Percentiles rank a stretch among this genome's conserved stretches.
These are phyloP conservation scores for Mycena haematopus DNA, from an alignment of 768 basidiomycete genomes.

Conservation along the genomic window DNA sequence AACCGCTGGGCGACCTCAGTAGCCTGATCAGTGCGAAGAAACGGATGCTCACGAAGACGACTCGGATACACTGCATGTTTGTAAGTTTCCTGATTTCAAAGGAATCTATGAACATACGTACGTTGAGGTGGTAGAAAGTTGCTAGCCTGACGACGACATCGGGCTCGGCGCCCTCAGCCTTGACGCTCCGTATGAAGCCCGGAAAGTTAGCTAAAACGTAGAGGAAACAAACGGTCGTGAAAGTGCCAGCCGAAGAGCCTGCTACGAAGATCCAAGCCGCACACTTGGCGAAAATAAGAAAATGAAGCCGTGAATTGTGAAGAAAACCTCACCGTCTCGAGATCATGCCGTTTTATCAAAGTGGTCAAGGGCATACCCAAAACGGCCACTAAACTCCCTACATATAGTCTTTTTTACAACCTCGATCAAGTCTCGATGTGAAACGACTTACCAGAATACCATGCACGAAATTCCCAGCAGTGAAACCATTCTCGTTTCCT, in stretches of 20 bases:
- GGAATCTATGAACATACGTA: slow-evolving; percentile 52
- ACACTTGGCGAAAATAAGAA: slow-evolving; percentile 48
- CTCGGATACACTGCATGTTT: slow-evolving; percentile 61
- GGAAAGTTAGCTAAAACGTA: slow-evolving; percentile 78
- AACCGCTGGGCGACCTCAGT: slow-evolving; percentile 51
- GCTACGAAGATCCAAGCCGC: slow-evolving; percentile 79
- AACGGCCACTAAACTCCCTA: slow-evolving; percentile 69
- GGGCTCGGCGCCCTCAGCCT: slow-evolving; percentile 75
- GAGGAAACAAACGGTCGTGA: slow-evolving; percentile 73
- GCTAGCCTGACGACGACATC: slow-evolving; percentile 75
- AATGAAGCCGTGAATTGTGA: slow-evolving; percentile 12
- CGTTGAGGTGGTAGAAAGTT: slow-evolving; percentile 82
- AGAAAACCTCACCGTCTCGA: slow-evolving; percentile 56
- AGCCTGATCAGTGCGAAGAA: background rate
- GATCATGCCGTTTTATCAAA: slow-evolving; percentile 60
- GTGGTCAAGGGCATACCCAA: slow-evolving; percentile 77
- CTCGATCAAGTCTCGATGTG: slow-evolving; percentile 7
- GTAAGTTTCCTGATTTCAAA: background rate
- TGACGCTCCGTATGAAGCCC: slow-evolving; percentile 70
- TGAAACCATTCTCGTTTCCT: slow-evolving; percentile 77
- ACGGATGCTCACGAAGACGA: slow-evolving; percentile 54
- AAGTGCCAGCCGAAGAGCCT: slow-evolving; percentile 69
- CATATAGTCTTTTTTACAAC: slow-evolving; percentile 17
- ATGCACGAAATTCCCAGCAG: slow-evolving; percentile 78
- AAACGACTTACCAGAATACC: slow-evolving; percentile 66